Evolutionary conservation across 2,329 filamentous ascomycete species (phyloP).

Genomic region (Phaeosphaeria sp.): DNA sequence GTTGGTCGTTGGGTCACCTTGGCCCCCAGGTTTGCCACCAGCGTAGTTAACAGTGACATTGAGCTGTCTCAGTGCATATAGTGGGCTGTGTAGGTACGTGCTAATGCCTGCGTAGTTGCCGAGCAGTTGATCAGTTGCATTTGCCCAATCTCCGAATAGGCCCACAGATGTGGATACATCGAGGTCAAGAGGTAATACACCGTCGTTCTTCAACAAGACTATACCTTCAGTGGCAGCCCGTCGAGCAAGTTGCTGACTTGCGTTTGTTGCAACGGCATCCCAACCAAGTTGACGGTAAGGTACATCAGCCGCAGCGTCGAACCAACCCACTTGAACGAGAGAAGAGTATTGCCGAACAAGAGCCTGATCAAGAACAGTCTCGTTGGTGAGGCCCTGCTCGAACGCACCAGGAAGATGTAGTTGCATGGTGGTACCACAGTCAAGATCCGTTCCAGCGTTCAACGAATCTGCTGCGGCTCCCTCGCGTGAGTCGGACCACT

Average conservation of each 20-base stretch:
- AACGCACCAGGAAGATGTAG: slow-evolving; percentile 28
- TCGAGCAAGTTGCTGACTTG: slow-evolving; percentile 62
- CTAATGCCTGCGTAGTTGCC: slow-evolving; percentile 65
- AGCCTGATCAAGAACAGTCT: slow-evolving; percentile 57
- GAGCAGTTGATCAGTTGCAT: slow-evolving; percentile 61
- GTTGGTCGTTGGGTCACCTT: slow-evolving; percentile 36
- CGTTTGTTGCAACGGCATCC: slow-evolving; percentile 57
- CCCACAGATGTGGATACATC: slow-evolving; percentile 55
- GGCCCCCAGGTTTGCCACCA: slow-evolving; percentile 27
- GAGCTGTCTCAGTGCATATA: slow-evolving; percentile 58
- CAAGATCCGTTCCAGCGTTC: slow-evolving; percentile 33
- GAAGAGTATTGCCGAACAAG: slow-evolving; percentile 62
- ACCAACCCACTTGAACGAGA: slow-evolving; percentile 59
- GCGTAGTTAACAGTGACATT: slow-evolving; percentile 48
- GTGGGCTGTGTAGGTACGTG: slow-evolving; percentile 62
- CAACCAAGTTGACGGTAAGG: slow-evolving; percentile 32
- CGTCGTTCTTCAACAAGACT: slow-evolving; percentile 60
- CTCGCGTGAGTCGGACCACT: slow-evolving; percentile 40
- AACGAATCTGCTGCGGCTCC: slow-evolving; percentile 33
- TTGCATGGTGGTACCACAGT: slow-evolving; percentile 33
- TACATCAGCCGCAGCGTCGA: slow-evolving; percentile 47
- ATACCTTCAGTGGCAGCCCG: slow-evolving; percentile 59
- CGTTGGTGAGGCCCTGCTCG: slow-evolving; percentile 35
- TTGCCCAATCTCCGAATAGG: slow-evolving; percentile 66
- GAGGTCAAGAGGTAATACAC: slow-evolving; percentile 54